Evolutionary conservation across 306 rosid species (phyloP).

Genomic region (Corylus avellana): DNA sequence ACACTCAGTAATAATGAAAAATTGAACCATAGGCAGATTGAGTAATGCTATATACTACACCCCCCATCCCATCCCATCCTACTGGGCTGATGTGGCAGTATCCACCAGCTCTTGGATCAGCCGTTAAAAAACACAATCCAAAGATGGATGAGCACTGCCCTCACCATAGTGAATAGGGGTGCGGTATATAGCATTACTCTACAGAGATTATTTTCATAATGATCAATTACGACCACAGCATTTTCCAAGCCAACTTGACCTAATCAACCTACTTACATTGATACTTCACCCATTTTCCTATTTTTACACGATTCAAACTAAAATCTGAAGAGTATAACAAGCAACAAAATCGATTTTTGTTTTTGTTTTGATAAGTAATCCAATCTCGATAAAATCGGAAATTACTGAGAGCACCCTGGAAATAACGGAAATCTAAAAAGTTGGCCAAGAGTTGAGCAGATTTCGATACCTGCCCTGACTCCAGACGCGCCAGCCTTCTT

Average conservation of each 20-base stretch:
- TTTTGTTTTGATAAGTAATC: too few relatives aligned
- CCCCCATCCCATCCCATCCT: too few relatives aligned
- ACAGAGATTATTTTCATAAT: not conserved
- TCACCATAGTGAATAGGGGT: too few relatives aligned
- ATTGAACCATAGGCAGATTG: not conserved
- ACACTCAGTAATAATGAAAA: not conserved
- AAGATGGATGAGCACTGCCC: too few relatives aligned
- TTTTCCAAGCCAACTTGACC: not conserved
- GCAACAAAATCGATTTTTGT: not conserved
- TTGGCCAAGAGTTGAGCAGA: not conserved
- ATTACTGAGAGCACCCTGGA: slow-evolving; percentile 1
- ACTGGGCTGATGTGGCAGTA: too few relatives aligned
- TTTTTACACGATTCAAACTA: not conserved
- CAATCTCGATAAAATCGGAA: not conserved
- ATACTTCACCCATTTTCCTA: not conserved
- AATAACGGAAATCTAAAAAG: not conserved
- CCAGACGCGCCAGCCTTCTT: slow-evolving; percentile 93
- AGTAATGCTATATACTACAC: too few relatives aligned
- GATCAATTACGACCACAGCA: not conserved
- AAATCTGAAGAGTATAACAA: not conserved
- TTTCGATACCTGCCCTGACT: slow-evolving; percentile 68
- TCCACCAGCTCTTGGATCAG: too few relatives aligned
- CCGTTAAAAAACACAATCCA: too few relatives aligned
- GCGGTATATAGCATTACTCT: too few relatives aligned
- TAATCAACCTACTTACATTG: not conserved